Conservation (phyloP, 2,329 filamentous ascomycete genomes). For the Colletotrichum lentis region DNA sequence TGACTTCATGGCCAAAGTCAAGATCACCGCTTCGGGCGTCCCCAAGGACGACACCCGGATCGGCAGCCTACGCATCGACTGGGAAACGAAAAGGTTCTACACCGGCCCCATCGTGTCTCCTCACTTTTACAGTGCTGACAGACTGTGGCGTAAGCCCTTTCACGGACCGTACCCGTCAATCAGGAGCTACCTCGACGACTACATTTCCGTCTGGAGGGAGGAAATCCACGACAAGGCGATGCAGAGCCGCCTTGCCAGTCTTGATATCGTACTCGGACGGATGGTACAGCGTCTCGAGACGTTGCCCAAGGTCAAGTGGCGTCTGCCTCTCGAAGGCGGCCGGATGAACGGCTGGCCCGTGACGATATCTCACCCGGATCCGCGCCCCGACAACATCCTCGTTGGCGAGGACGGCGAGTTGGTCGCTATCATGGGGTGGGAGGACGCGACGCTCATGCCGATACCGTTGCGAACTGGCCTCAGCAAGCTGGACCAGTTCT, state of each 20-base stretch:
- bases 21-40: not conserved
- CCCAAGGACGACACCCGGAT: conserved; percentile 12
- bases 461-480: conserved; percentile 14
- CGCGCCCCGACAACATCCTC: conserved; percentile 29
- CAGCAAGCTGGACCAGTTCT: conserved; percentile 2
- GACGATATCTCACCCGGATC: conserved; percentile 25
- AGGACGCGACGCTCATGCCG: conserved; percentile 27
- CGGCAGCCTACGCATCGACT: conserved; percentile 33
- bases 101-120: conserved; percentile 17
- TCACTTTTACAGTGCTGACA: conserved; percentile 15
- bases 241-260: not conserved
- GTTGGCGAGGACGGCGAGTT: conserved; percentile 11
- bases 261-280: not conserved
- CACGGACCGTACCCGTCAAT: conserved; percentile 15
- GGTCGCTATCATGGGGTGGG: conserved; percentile 34
- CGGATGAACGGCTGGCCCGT: conserved; percentile 20
- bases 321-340: not conserved
- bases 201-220: not conserved
- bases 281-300: not conserved
- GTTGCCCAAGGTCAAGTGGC: conserved; percentile 5
- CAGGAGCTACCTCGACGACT: conserved; percentile 7
- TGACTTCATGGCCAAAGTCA: not conserved
- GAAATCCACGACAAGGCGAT: not conserved
- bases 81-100: conserved; percentile 21
- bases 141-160: not conserved